These are phyloP conservation scores for Vachellia pachyceras DNA, from an alignment of 306 rosid species.

Conservation along the genomic window DNA sequence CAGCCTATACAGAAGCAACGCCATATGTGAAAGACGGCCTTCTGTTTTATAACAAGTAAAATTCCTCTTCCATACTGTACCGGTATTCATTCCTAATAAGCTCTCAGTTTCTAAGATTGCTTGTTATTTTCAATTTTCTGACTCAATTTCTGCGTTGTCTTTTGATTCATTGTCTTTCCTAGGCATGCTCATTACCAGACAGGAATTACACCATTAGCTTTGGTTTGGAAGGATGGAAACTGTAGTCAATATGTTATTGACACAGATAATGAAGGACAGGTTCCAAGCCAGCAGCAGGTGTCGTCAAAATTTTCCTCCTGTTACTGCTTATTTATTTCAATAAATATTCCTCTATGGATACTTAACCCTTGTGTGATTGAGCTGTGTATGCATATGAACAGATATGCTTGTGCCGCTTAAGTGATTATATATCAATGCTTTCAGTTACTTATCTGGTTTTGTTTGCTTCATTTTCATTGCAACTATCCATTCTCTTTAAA, in stretches of 20 bases:
- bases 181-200: constrained; percentile 97
- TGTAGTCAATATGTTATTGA: constrained; percentile 96
- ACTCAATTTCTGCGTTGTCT: neutral
- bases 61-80: constrained; percentile 12
- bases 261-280: constrained; percentile 83
- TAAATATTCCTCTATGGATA: constrained; percentile 24
- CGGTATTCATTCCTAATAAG: neutral
- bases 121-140: neutral
- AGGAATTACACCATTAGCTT: constrained; percentile 83
- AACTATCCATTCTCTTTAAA: constrained; percentile 4
- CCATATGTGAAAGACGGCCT: constrained; percentile 90
- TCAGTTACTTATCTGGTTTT: constrained; percentile 7
- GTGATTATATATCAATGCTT: constrained; percentile 5
- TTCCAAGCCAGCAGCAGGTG: constrained; percentile 94
- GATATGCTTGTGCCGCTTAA: neutral
- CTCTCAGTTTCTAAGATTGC: neutral
- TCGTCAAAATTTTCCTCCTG: constrained; percentile 30
- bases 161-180: constrained; percentile 31
- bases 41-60: constrained; percentile 82
- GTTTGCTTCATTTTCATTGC: constrained; percentile 33
- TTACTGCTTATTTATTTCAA: neutral
- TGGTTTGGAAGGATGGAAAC: constrained; percentile 95
- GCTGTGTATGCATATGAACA: neutral
- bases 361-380: constrained; percentile 29
- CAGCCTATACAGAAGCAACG: constrained; percentile 62